Evolutionary conservation across 2,329 filamentous ascomycete genomes (phyloP).

Genomic region (Arachnopeziza araneosa): DNA sequence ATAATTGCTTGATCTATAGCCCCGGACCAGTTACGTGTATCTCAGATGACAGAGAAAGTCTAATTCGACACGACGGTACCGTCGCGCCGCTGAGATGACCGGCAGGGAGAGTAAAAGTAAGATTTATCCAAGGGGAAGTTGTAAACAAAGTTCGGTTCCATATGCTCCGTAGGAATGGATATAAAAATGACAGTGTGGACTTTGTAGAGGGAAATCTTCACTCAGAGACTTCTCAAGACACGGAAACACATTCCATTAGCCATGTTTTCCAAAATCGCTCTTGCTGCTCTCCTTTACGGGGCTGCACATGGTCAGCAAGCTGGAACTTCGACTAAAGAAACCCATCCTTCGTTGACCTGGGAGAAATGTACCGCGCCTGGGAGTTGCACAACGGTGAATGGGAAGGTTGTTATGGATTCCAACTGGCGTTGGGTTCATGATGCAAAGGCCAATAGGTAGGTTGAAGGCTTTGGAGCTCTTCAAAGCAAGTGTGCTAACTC

Average conservation of each 20-base stretch:
- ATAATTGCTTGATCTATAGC: not conserved
- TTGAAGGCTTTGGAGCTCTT: slow-evolving; percentile 14
- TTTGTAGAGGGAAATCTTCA: not conserved
- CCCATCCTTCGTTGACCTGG: slow-evolving; percentile 47
- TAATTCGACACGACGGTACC: not conserved
- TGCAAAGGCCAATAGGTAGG: not conserved
- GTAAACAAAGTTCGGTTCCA: not conserved
- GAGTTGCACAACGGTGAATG: slow-evolving; percentile 42
- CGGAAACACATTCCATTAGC: slow-evolving; percentile 1
- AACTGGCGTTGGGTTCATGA: slow-evolving; percentile 55
- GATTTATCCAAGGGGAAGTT: not conserved
- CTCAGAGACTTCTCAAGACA: not conserved
- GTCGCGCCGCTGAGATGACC: not conserved
- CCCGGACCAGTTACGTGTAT: not conserved
- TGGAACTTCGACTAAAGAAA: slow-evolving; percentile 41
- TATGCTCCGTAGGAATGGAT: not conserved
- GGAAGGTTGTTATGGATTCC: slow-evolving; percentile 47
- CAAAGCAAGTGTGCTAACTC: too few species aligned
- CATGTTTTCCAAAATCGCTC: slow-evolving; percentile 16
- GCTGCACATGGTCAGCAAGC: slow-evolving; percentile 42
- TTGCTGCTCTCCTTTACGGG: slow-evolving; percentile 14
- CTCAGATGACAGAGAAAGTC: not conserved
- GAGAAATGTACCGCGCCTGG: slow-evolving; percentile 43
- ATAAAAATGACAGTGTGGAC: not conserved
- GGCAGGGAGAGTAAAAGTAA: not conserved